These are phyloP conservation scores for Letharia columbiana DNA, from an alignment of 495 filamentous ascomycete species.

Conservation along the genomic window DNA sequence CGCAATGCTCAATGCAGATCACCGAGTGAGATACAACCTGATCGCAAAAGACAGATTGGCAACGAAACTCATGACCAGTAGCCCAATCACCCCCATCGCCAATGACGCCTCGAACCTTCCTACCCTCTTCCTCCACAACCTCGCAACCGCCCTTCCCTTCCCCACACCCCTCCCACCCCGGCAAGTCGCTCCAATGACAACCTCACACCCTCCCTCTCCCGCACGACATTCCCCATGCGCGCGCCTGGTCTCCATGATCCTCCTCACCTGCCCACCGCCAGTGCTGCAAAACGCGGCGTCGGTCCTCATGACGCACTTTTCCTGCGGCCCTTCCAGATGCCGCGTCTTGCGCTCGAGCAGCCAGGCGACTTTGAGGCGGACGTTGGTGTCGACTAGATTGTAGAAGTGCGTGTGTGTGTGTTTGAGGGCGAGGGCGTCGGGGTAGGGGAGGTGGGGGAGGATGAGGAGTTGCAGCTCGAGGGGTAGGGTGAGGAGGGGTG, in stretches of 20 bases:
- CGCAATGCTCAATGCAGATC: neutral
- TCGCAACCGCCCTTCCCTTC: neutral
- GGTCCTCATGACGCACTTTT: constrained; percentile 21
- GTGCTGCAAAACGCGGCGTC: constrained; percentile 22
- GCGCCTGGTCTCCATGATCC: constrained; percentile 22
- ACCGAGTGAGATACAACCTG: neutral
- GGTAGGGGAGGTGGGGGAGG: constrained; percentile 44
- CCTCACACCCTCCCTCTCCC: constrained; percentile 20
- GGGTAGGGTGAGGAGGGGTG: constrained; percentile 34
- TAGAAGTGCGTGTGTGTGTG: constrained; percentile 47
- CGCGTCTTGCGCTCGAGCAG: constrained; percentile 39
- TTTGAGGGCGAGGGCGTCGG: constrained; percentile 51
- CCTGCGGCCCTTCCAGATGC: constrained; percentile 14
- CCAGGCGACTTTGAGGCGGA: constrained; percentile 48
- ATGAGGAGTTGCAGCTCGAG: constrained; percentile 49
- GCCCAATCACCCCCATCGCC: constrained; percentile 52
- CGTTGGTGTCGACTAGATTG: constrained; percentile 43
- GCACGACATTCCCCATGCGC: constrained; percentile 20
- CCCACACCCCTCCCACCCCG: constrained; percentile 3
- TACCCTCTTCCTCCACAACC: constrained; percentile 3
- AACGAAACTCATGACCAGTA: constrained; percentile 12
- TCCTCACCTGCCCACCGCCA: constrained; percentile 14
- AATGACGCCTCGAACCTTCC: constrained; percentile 40
- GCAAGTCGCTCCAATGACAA: constrained; percentile 22
- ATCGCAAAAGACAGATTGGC: constrained; percentile 5